Percentiles rank a stretch among this genome's conserved stretches.
These are phyloP conservation scores for Fusarium torreyae DNA, from an alignment of 2,329 filamentous ascomycete genomes.

Conservation along the genomic window DNA sequence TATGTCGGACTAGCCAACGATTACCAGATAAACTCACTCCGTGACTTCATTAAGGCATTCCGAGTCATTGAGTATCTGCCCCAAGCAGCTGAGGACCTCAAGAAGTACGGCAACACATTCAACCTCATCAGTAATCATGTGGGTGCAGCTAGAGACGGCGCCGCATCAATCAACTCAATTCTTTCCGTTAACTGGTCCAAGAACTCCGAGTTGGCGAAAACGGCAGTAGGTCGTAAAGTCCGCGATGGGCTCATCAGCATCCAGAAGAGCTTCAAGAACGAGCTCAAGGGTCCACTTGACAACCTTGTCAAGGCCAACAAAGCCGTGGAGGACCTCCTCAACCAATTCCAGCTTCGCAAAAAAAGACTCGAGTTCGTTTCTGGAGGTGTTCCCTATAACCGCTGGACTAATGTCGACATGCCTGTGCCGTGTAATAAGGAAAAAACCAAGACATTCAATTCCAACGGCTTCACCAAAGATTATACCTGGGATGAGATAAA, in stretches of 20 bases:
- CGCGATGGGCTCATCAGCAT: slow-evolving; percentile 24
- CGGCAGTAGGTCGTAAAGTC: slow-evolving; percentile 6
- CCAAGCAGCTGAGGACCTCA: slow-evolving; percentile 7
- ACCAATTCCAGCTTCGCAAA: slow-evolving; percentile 22
- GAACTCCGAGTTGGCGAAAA: slow-evolving; percentile 26
- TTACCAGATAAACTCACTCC: slow-evolving; percentile 5
- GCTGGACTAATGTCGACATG: slow-evolving; percentile 24
- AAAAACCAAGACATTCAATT: not conserved
- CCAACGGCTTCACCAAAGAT: not conserved
- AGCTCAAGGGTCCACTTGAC: slow-evolving; percentile 18
- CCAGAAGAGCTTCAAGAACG: slow-evolving; percentile 27
- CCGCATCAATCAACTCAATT: slow-evolving; percentile 1
- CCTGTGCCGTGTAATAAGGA: slow-evolving; percentile 21
- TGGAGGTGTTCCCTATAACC: slow-evolving; percentile 11
- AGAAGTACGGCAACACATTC: slow-evolving; percentile 1
- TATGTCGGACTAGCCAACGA: slow-evolving; percentile 6
- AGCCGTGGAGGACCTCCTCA: slow-evolving; percentile 10
- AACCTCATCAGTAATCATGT: slow-evolving; percentile 15
- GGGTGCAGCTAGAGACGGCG: not conserved
- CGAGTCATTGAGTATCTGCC: slow-evolving; percentile 9
- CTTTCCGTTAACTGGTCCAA: slow-evolving; percentile 16
- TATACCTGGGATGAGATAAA: not conserved
- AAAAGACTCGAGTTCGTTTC: slow-evolving; percentile 22
- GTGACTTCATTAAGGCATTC: slow-evolving; percentile 17
- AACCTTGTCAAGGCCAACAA: slow-evolving; percentile 31